phyloP scores from a whole-genome alignment of 768 basidiomycete species.

The Mycena maculata region DNA sequence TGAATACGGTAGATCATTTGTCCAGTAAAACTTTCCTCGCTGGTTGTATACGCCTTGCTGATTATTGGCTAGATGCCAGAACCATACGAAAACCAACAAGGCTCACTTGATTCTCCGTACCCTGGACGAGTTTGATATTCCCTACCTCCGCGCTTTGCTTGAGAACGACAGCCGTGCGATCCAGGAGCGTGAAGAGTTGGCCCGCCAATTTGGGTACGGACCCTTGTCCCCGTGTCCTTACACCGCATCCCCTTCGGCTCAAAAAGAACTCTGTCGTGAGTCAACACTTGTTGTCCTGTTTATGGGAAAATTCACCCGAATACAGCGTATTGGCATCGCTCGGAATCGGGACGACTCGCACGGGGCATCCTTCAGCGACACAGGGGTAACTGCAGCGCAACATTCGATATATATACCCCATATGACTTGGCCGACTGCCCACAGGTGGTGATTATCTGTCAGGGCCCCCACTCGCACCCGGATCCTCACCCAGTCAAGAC shows the following conservation, averaged over 20 bases:
- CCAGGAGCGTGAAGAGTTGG: not conserved
- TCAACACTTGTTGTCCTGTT: no score
- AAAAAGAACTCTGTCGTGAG: slow-evolving; percentile 36
- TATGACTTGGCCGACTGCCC: slow-evolving; percentile 12
- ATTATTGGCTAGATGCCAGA: not conserved
- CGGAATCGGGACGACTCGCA: slow-evolving; percentile 26
- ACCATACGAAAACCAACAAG: not conserved
- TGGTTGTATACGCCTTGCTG: not conserved
- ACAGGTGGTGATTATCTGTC: not conserved
- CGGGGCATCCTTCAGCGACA: slow-evolving; percentile 23
- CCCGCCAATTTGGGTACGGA: slow-evolving; percentile 31
- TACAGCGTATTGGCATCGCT: slow-evolving; percentile 37
- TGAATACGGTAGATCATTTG: slow-evolving; percentile 8
- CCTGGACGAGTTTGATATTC: slow-evolving; percentile 36
- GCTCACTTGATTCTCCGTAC: slow-evolving; percentile 38
- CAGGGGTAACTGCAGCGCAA: not conserved
- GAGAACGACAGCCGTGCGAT: slow-evolving; percentile 5
- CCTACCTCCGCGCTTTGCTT: slow-evolving; percentile 39
- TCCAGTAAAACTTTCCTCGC: slow-evolving; percentile 1
- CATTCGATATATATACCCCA: slow-evolving; percentile 17
- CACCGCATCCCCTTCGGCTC: slow-evolving; percentile 27
- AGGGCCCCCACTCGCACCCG: slow-evolving; percentile 7
- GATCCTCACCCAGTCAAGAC: slow-evolving; percentile 14
- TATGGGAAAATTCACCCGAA: no score
- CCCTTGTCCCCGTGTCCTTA: slow-evolving; percentile 37